Percentiles rank a stretch among this genome's conserved stretches.
These are phyloP conservation scores for Pythium coloratum DNA, from an alignment of 352 stramenopile species.

Conservation along the genomic window DNA sequence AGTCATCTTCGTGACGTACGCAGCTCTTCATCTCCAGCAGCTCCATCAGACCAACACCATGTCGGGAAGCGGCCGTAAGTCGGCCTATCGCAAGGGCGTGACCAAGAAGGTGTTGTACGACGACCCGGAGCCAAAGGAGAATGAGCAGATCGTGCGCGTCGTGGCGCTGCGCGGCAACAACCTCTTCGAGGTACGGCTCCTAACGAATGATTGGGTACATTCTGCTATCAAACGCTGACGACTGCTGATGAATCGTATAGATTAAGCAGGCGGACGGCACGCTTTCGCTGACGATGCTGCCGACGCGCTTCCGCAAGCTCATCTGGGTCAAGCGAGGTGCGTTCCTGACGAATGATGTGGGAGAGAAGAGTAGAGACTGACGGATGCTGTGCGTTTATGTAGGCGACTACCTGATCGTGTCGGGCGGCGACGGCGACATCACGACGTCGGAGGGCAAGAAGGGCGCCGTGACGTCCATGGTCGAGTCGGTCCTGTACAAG, in stretches of 20 bases:
- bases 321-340: conserved; percentile 96
- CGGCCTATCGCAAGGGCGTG: conserved; percentile 92
- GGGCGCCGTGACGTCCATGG: conserved; percentile 87
- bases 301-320: conserved; percentile 98
- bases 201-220: not conserved
- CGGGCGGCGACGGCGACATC: conserved; percentile 61
- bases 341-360: not conserved
- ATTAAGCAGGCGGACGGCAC: conserved; percentile 59
- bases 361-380: not conserved
- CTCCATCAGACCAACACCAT: conserved; percentile 41
- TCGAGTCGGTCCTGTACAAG: conserved; percentile 98
- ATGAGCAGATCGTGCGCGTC: conserved; percentile 92
- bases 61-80: conserved; percentile 90
- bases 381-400: not conserved
- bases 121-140: conserved; percentile 86
- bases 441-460: conserved; percentile 85
- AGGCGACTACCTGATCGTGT: conserved; percentile 96
- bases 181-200: conserved; percentile 91
- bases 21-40: conserved; percentile 1
- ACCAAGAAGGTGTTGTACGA: conserved; percentile 91
- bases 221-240: not conserved
- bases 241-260: conserved; percentile 28
- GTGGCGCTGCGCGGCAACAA: conserved; percentile 92
- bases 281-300: conserved; percentile 92
- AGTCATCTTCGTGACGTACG: not conserved